phyloP scores from a whole-genome alignment of 225 moss, liverwort and hornwort genomes.

The Bryum argenteum region DNA sequence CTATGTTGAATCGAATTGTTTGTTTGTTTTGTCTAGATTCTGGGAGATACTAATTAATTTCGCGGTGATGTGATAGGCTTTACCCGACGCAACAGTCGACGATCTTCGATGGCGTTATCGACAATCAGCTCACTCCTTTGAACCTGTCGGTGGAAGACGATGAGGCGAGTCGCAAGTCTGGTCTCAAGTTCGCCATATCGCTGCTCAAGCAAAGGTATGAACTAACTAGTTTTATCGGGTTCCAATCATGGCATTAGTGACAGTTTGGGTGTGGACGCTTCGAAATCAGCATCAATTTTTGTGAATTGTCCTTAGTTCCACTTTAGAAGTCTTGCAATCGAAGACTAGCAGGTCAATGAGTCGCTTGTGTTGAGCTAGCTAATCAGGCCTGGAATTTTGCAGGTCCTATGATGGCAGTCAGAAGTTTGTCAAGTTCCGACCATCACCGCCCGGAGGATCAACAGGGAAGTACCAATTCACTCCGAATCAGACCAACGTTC shows the following conservation, averaged over 20 bases:
- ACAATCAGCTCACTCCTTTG: conserved; percentile 50
- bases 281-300: too few species aligned
- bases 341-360: neutral
- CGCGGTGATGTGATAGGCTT: conserved; percentile 36
- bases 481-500: conserved; percentile 61
- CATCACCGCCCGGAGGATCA: conserved; percentile 65
- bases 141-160: conserved; percentile 40
- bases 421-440: conserved; percentile 58
- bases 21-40: too few species aligned
- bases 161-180: conserved; percentile 34
- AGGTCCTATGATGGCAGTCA: conserved; percentile 78
- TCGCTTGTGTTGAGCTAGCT: too few species aligned
- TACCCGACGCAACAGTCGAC: conserved; percentile 76
- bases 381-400: neutral
- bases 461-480: conserved; percentile 73
- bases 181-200: conserved; percentile 43
- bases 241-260: neutral
- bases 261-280: neutral
- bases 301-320: too few species aligned
- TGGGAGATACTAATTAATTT: neutral
- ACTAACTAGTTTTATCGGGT: neutral
- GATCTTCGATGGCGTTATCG: conserved; percentile 61
- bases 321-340: too few species aligned
- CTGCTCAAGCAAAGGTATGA: conserved; percentile 49
- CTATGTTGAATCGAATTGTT: too few species aligned